phyloP scores from a whole-genome alignment of 2,329 filamentous ascomycete species.

The Hortaea werneckii region DNA sequence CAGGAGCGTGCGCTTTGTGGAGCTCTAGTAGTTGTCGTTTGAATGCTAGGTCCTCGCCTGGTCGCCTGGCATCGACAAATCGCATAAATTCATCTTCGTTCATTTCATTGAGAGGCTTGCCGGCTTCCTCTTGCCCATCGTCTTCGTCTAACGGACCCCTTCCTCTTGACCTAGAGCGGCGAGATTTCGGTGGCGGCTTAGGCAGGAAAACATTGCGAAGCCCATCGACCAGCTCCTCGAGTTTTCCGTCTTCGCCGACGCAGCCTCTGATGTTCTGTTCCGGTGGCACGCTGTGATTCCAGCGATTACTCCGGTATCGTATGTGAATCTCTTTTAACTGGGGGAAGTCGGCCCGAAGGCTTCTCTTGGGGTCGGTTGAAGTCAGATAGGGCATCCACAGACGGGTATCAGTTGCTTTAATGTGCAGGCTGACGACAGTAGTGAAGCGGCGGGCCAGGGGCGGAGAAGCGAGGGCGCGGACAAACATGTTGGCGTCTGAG shows the following conservation, averaged over 20 bases:
- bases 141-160: no score
- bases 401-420: constrained; percentile 25
- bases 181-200: not conserved
- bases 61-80: constrained; percentile 4
- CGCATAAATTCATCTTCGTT: constrained; percentile 4
- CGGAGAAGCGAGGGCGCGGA: constrained; percentile 20
- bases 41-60: constrained; percentile 8
- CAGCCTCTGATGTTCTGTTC: constrained; percentile 22
- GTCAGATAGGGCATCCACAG: constrained; percentile 29
- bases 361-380: constrained; percentile 17
- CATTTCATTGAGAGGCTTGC: constrained; percentile 7
- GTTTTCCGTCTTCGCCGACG: constrained; percentile 15
- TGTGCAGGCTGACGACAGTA: constrained; percentile 19
- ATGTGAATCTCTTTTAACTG: constrained; percentile 20
- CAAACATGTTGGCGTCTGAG: constrained; percentile 29
- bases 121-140: not conserved
- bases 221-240: constrained; percentile 22
- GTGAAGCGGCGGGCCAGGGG: constrained; percentile 12
- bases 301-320: constrained; percentile 23
- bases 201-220: constrained; percentile 19
- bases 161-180: not conserved
- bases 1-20: constrained; percentile 6
- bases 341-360: constrained; percentile 25
- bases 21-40: constrained; percentile 11
- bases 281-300: constrained; percentile 17